Evolutionary conservation across 768 basidiomycete genomes (phyloP), one percentile per base, ranked within the genome.

Genomic region (Lactarius sp.): DNA sequence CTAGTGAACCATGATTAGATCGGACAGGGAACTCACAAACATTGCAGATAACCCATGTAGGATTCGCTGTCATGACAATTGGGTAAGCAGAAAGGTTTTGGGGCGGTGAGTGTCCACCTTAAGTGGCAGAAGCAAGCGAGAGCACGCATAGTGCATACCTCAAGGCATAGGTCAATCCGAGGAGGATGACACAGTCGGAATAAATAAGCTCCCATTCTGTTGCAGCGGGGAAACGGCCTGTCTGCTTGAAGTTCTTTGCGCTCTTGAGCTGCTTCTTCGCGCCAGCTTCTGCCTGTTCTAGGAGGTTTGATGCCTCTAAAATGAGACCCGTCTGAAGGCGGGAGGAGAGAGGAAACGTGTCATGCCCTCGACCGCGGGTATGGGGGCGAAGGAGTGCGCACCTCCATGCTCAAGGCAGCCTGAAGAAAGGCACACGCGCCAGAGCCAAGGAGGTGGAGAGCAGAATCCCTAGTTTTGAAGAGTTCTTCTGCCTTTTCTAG

Each of bases 391-490:
- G 44, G 47, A 50, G 18, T 6, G 42, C 62, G 33, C 34, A 86
- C 87, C 81, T 92, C 90, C 84, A 91, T 84, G n/a, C 88, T 87
- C 14, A 92, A 75, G 1, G 86, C 88, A 0, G 89, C 91, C 72
- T 90, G 85, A 50, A 92, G 75, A 68, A 92, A 92, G 0, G 83
- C 81, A 62, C 85, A 86, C 0, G 86, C 84, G 16, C 89, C 90
- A 0, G 83, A 75, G 1, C 90, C 90, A 62, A 92, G 77, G 20
- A 82, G 77, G 72, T 92, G 90, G 69, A 90, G 87, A 0, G 90
- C 84, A 44, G 86, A 86, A 41, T 83, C 78, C 2, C 74, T 60
- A 14, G 70, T 69, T n/a, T 75, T 66, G 71, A 90, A 86, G 44
- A 78, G 75, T 12, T 75, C 69, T 61, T 81, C 75, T 0, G 90